Evolutionary conservation across 2,329 filamentous ascomycete species (phyloP), one percentile per base, ranked within the genome.

Genomic region (Fusarium paranaense): DNA sequence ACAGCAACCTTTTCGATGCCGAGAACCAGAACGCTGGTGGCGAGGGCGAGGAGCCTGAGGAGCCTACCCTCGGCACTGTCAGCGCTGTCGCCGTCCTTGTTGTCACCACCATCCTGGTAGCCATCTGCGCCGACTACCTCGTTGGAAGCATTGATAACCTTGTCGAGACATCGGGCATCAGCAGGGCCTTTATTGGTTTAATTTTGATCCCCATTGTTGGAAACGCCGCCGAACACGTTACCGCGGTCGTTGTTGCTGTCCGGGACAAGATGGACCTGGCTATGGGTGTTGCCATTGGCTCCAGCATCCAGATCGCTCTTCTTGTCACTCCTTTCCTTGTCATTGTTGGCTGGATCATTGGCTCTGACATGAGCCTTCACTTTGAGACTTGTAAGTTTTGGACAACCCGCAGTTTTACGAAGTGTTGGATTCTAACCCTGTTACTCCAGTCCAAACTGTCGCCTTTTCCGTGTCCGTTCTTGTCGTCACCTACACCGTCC

Each of bases 301-400:
- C 92, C 68, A 94, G 92, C 81, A 91, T 96, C 80, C 94, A 96
- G 83, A 96, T 96, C 78, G 93, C 94, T 25, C 87, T 96, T 54
- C 91, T 95, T 52, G 93, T 96, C 57, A 95, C 94, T 1, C 94
- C 94, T 0, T 92, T 93, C 83, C 86, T 96, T 62, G 94, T 96
- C 63, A 91, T 96, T 73, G 87, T 95, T 40, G 94, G 93, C 70
- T 96, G 94, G 94, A 91, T 93, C 75, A 90, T 94, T 82, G 88
- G 88, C 63, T 85, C 90, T 72, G 88, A 90, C 27, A 95, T 95
- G 93, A 93, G 92, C 8, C 87, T 96, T 47, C 92, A 93, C 80
- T 97, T 97, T 79, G 92, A 95, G 85, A 93, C 81, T 7, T 85
- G 83, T 84, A 77, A 80, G 82, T 80, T 57, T 33, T 35, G 38